A percentile compares a stretch with the other conserved stretches of the same genome.
These are phyloP conservation scores for Saccharomycopsis fodiens DNA, from an alignment of 805 yeast genomes.

Conservation along the genomic window DNA sequence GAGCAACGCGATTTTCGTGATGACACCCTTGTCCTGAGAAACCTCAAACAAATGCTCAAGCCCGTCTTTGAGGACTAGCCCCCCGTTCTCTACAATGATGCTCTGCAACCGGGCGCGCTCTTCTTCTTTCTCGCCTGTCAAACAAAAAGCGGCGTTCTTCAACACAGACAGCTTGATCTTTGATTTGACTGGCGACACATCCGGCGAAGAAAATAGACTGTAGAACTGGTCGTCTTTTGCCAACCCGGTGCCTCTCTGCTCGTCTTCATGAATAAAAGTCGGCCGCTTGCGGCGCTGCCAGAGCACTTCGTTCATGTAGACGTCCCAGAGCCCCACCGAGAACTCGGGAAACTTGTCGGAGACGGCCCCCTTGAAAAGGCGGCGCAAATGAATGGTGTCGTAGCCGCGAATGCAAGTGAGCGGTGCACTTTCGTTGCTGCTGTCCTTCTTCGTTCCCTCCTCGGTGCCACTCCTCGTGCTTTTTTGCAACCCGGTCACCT, in stretches of 20 bases:
- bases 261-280: background rate
- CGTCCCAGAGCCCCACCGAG: conserved; percentile 27
- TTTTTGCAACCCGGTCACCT: conserved; percentile 38
- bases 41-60: conserved; percentile 26
- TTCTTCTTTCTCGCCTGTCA: conserved; percentile 15
- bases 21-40: conserved; percentile 6
- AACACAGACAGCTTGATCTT: conserved; percentile 19
- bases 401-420: conserved; percentile 57
- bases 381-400: conserved; percentile 38
- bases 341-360: conserved; percentile 22
- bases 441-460: conserved; percentile 11
- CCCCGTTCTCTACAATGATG: conserved; percentile 27
- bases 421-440: conserved; percentile 21
- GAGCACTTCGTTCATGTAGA: conserved; percentile 32
- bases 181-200: conserved; percentile 14
- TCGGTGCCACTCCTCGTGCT: background rate
- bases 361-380: conserved; percentile 21
- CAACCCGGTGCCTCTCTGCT: background rate
- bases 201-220: conserved; percentile 16
- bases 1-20: conserved; percentile 15
- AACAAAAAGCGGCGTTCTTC: conserved; percentile 20
- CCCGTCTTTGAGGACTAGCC: conserved; percentile 31
- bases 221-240: conserved; percentile 7
- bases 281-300: conserved; percentile 30
- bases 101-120: conserved; percentile 2